These are phyloP conservation scores for Annona squamosa DNA, from an alignment of 164 flowering plant genomes.

Conservation along the genomic window DNA sequence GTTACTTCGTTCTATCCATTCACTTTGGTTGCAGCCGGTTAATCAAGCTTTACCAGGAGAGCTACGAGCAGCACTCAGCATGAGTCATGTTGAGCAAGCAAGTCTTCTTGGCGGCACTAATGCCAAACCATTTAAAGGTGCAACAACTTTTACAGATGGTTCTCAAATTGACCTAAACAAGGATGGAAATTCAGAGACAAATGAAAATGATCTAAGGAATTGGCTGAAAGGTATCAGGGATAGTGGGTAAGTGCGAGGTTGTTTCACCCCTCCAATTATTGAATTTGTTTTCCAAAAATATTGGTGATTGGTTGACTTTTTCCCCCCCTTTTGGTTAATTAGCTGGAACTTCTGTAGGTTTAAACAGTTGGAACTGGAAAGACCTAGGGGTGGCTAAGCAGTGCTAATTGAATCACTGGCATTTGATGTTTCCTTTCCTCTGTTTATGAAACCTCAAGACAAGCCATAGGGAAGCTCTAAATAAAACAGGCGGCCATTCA, in stretches of 20 bases:
- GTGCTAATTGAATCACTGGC: too few species aligned
- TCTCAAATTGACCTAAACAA: slow-evolving; percentile 40
- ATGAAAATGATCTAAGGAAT: slow-evolving; percentile 76
- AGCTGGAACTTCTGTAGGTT: too few species aligned
- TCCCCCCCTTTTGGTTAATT: too few species aligned
- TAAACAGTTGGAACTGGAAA: too few species aligned
- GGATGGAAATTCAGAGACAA: slow-evolving; percentile 51
- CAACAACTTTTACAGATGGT: slow-evolving; percentile 46
- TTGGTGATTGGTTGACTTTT: too few species aligned
- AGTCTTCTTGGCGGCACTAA: slow-evolving; percentile 77
- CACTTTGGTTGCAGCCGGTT: slow-evolving; percentile 83
- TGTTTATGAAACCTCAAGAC: too few species aligned
- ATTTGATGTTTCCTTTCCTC: too few species aligned
- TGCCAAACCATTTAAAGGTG: slow-evolving; percentile 46
- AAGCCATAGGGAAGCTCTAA: too few species aligned
- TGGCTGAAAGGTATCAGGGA: slow-evolving; percentile 96
- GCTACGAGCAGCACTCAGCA: slow-evolving; percentile 68
- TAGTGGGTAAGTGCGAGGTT: slow-evolving; percentile 65
- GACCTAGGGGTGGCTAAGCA: too few species aligned
- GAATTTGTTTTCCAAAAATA: too few species aligned
- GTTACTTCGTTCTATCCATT: slow-evolving; percentile 86
- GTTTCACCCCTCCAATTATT: too few species aligned
- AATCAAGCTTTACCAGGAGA: slow-evolving; percentile 62
- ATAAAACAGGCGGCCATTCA: too few species aligned
- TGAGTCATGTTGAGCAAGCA: slow-evolving; percentile 62